A percentile compares a stretch with the other conserved stretches of the same genome.
Evolutionary conservation across 345 rosid species (phyloP).

Genomic region (Limnanthes douglasii): DNA sequence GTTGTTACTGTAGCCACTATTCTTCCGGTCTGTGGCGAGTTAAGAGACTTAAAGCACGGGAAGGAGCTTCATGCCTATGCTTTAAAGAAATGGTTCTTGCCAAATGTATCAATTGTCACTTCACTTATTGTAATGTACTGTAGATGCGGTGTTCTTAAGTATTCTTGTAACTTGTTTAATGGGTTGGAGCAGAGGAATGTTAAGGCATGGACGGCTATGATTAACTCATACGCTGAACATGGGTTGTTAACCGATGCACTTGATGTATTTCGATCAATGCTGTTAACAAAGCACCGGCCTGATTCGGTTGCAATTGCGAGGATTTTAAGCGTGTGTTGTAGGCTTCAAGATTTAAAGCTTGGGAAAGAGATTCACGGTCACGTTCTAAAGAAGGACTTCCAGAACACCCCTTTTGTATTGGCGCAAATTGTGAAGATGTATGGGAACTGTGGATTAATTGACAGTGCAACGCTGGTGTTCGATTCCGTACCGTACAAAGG

Average conservation of each 20-base stretch:
- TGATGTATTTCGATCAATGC: slow-evolving; percentile 42
- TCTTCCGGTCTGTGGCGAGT: slow-evolving; percentile 60
- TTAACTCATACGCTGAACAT: slow-evolving; percentile 37
- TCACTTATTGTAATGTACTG: slow-evolving; percentile 85
- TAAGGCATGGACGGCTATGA: slow-evolving; percentile 63
- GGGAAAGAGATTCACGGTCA: slow-evolving; percentile 79
- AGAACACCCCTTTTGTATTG: slow-evolving; percentile 40
- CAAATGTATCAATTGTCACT: slow-evolving; percentile 55
- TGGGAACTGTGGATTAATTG: slow-evolving; percentile 37
- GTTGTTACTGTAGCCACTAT: slow-evolving; percentile 60
- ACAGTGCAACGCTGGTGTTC: slow-evolving; percentile 33
- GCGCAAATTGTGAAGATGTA: slow-evolving; percentile 62
- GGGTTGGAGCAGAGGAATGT: slow-evolving; percentile 39
- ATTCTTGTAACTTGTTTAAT: slow-evolving; percentile 41
- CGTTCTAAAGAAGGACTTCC: slow-evolving; percentile 45
- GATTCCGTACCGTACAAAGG: slow-evolving; percentile 50
- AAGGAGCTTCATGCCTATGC: slow-evolving; percentile 83
- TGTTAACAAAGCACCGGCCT: slow-evolving; percentile 48
- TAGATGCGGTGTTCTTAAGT: slow-evolving; percentile 38
- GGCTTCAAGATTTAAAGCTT: slow-evolving; percentile 36
- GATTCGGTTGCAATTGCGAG: slow-evolving; percentile 61
- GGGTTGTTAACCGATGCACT: slow-evolving; percentile 24
- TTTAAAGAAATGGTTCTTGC: slow-evolving; percentile 47
- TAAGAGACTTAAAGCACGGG: slow-evolving; percentile 54
- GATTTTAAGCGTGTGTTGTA: slow-evolving; percentile 36